Evolutionary conservation across 106 monocot species (phyloP), one percentile per base, ranked within the genome.

Genomic region (Amphibolis antarctica): DNA sequence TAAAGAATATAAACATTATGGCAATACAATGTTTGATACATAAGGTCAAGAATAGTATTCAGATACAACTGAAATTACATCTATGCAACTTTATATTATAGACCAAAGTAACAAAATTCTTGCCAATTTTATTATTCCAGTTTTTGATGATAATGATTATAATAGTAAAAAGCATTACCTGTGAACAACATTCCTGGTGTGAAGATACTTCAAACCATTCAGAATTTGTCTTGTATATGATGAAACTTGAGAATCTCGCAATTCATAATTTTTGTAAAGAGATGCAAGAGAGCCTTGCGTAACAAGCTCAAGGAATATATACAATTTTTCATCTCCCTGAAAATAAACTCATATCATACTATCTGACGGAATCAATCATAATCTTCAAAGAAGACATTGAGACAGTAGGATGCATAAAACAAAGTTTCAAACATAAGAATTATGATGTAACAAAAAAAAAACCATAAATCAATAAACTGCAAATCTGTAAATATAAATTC

Each of bases 211-310:
- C 67, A 94, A 74, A 62, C 93, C 93, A 60, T 74, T 63, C 27
- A 94, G 64, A 61, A 94, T 89, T 62, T 94, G 93, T 70, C 89
- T 83, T 47, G 93, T 94, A 68, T 89, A 94, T 44, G 81, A 72
- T 50, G 93, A 94, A 28, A 86, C 93, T 63, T 89, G 88, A 28
- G 83, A 66, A 60, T 89, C 86, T 53, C 50, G 78, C 53, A 94
- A 72, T 45, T 67, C 61, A 64, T 89, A 89, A 44, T 79, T 89
- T 28, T 83, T 77, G 69, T 94, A 94, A 18, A 86, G 65, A 62
- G 80, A 81, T 31, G 79, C 83, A 50, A 94, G 79, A 50, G 93
- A 94, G 52, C 93, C 93, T 86, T 94, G 89, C 12, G 89, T 86
- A 18, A 89, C 83, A 75, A 94, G 89, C 64, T 94, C 93, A 63